Conservation (phyloP, 371 early-diverging fungal genomes). For the Apophysomyces elegans region DNA sequence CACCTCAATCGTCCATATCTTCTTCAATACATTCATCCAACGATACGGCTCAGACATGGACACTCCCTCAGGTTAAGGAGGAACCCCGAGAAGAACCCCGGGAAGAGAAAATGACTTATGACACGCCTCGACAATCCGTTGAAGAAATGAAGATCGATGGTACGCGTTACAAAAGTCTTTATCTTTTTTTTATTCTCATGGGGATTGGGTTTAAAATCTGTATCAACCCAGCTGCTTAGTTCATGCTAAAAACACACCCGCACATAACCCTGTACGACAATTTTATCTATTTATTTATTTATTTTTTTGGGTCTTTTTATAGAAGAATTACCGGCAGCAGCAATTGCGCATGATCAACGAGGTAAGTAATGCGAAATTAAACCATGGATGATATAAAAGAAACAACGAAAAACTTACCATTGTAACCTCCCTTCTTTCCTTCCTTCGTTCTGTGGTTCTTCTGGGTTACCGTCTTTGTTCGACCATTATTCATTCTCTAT, state of each 20-base stretch:
- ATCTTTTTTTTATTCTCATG: not conserved
- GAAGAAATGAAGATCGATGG: not conserved
- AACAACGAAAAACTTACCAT: not conserved
- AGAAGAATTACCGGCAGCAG: slow-evolving; percentile 2
- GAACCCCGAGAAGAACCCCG: slow-evolving; percentile 8
- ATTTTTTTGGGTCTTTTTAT: not conserved
- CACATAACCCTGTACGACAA: too few relatives aligned
- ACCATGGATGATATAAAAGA: not conserved
- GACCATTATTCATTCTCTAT: too few relatives aligned
- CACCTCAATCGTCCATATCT: slow-evolving; percentile 9
- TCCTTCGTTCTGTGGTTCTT: too few relatives aligned
- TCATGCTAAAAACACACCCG: not conserved
- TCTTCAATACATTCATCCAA: slow-evolving; percentile 9
- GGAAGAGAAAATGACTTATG: slow-evolving; percentile 8
- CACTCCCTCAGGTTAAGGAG: slow-evolving; percentile 9
- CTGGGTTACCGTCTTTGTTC: too few relatives aligned
- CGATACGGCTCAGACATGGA: not conserved
- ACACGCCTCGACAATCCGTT: not conserved
- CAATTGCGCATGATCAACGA: slow-evolving; percentile 5
- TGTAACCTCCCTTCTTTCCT: too few relatives aligned
- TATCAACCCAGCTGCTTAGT: not conserved
- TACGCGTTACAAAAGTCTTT: not conserved
- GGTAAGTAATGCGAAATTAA: not conserved
- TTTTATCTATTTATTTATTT: too few relatives aligned
- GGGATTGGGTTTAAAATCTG: too few relatives aligned